A percentile compares a stretch with the other conserved stretches of the same genome.
These are phyloP conservation scores for Phytophthora constricta DNA, from an alignment of 352 stramenopile genomes.

Conservation along the genomic window DNA sequence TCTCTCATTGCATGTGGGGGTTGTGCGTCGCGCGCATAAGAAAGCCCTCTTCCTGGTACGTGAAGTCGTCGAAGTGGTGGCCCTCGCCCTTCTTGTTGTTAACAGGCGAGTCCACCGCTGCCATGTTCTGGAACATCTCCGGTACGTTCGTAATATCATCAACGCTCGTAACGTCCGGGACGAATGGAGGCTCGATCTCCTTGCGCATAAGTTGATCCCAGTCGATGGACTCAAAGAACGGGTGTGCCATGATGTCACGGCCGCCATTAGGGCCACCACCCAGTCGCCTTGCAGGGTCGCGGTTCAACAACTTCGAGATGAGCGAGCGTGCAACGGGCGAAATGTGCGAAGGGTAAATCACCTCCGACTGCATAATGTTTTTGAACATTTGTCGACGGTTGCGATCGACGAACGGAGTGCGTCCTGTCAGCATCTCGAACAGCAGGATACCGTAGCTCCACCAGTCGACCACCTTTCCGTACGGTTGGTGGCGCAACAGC, in stretches of 20 bases:
- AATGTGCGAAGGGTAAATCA: conserved; percentile 90
- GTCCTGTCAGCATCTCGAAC: conserved; percentile 90
- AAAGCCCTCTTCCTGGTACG: conserved; percentile 85
- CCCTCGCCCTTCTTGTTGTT: conserved; percentile 87
- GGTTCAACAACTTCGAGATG: conserved; percentile 93
- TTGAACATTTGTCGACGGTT: conserved; percentile 92
- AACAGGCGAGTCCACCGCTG: conserved; percentile 84
- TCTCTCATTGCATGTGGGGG: conserved; percentile 31
- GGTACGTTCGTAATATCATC: conserved; percentile 91
- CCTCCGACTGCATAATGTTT: conserved; percentile 90
- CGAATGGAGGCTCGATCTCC: conserved; percentile 82
- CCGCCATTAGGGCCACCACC: conserved; percentile 89
- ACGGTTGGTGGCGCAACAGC: conserved; percentile 83
- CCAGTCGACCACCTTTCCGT: conserved; percentile 91
- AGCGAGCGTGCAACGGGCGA: conserved; percentile 71
- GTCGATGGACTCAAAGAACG: conserved; percentile 86
- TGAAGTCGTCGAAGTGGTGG: conserved; percentile 91
- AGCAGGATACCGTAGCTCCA: conserved; percentile 91
- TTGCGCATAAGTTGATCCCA: conserved; percentile 89
- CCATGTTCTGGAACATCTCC: conserved; percentile 92
- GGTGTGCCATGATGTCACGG: conserved; percentile 88
- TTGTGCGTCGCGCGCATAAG: conserved; percentile 48
- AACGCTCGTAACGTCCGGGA: conserved; percentile 78
- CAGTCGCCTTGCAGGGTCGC: conserved; percentile 92
- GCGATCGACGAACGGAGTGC: conserved; percentile 88